Evolutionary conservation across 2,329 filamentous ascomycete species (phyloP), one percentile per base, ranked within the genome.

Genomic region (Xylaria sp.): DNA sequence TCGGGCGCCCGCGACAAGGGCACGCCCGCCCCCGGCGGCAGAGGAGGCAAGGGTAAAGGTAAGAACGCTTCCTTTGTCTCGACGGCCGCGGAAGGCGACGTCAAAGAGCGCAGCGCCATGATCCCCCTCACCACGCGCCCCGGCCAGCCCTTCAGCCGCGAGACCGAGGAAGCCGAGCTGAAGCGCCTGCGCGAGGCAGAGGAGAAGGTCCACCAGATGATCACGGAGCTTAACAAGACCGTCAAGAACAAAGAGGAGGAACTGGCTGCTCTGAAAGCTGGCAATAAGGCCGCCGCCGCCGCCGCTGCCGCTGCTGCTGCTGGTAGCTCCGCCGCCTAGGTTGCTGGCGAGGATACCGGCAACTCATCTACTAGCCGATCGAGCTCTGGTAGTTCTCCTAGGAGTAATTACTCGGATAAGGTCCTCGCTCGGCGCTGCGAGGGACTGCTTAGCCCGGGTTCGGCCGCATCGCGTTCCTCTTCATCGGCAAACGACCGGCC

Each of bases 131-230:
- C 83, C 57, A 91, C 88, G 76, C 85, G 88, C 9, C 88, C 90
- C 1, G 90, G 87, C 41, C 91, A 91, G 77, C 90, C 89, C n/a
- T 94, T 93, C 78, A 92, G 90, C 80, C 85, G 86, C 68, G 89
- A 92, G 82, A 91, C 89, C 57, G 92, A 92, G 82, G 84, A 87
- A 72, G 81, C 87, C 7, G 89, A 91, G 80, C 81, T 90, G 44
- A 86, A 88, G 78, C 86, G 85, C 76, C 81, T 91, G 55, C 84
- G 84, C 71, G 90, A 90, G 69, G 92, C 92, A 65, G 83, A 90
- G 77, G 84, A 85, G 65, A 88, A 90, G 76, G 87, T 93, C 51
- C 84, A 88, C 65, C 85, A 88, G 65, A 88, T 91, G 78, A 84
- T 85, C 59, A 84, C 84, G 77, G 86, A 83, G 76, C 85, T 90